Conservation (phyloP, 306 rosid species). For the Cicer chorassanicum region DNA sequence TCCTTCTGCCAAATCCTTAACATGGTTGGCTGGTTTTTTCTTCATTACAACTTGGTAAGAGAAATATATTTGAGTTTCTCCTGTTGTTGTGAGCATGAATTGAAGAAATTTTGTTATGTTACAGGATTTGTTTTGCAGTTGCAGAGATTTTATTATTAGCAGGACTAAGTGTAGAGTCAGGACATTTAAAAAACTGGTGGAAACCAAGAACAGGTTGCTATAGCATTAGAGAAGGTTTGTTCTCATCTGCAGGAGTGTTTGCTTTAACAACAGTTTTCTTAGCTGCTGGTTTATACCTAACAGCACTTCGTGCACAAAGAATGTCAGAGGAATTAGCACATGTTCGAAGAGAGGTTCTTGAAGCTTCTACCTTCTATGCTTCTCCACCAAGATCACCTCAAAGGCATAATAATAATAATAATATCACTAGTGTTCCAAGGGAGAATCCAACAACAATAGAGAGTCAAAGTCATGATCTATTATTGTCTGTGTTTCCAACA, state of each 20-base stretch:
- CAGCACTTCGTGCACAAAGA: constrained; percentile 70
- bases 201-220: constrained; percentile 66
- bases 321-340: constrained; percentile 54
- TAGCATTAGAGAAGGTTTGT: constrained; percentile 63
- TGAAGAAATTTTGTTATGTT: background rate
- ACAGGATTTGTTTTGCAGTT: constrained; percentile 83
- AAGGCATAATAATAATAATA: constrained; percentile 1
- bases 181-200: constrained; percentile 77
- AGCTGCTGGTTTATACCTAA: constrained; percentile 73
- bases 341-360: constrained; percentile 62
- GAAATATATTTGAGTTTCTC: no score
- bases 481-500: constrained; percentile 52
- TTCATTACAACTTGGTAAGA: constrained; percentile 80
- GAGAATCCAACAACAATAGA: constrained; percentile 67
- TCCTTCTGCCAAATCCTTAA: constrained; percentile 58
- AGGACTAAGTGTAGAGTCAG: constrained; percentile 83
- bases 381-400: constrained; percentile 80
- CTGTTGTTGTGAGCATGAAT: no score
- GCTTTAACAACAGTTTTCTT: constrained; percentile 72
- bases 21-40: constrained; percentile 82
- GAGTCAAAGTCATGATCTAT: constrained; percentile 38
- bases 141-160: constrained; percentile 81
- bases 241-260: constrained; percentile 80
- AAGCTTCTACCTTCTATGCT: constrained; percentile 58
- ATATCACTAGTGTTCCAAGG: constrained; percentile 56